Percentiles rank a stretch among this genome's conserved stretches.
These are phyloP conservation scores for Spongispora temasekensis DNA, from an alignment of 1,284 basidiomycete species.

Conservation along the genomic window DNA sequence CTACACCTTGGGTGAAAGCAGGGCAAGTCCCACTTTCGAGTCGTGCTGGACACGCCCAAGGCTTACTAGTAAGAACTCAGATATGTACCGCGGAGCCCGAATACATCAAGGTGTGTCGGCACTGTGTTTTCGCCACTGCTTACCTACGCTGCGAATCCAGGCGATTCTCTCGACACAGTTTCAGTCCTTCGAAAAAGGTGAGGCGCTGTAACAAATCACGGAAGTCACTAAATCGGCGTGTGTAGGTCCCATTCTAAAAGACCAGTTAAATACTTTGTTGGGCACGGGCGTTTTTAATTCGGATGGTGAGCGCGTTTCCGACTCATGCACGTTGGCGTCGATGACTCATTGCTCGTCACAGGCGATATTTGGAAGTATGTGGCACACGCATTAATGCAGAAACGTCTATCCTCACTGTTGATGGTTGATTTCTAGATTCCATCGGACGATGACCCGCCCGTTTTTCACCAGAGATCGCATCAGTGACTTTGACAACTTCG, in stretches of 20 bases:
- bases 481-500: conserved; percentile 56
- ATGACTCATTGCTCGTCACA: conserved; percentile 16
- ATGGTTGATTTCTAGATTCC: neutral
- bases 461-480: conserved; percentile 57
- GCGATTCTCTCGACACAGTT: conserved; percentile 42
- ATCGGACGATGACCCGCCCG: conserved; percentile 53
- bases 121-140: neutral
- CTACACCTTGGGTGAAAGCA: conserved; percentile 35
- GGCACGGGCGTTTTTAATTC: conserved; percentile 64
- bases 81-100: conserved; percentile 42
- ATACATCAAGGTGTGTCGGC: conserved; percentile 39
- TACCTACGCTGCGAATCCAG: conserved; percentile 19
- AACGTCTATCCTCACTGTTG: neutral
- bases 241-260: conserved; percentile 22
- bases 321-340: neutral
- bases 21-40: conserved; percentile 21
- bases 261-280: conserved; percentile 40
- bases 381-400: neutral
- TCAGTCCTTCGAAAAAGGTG: conserved; percentile 46
- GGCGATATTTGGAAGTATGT: conserved; percentile 55
- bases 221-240: too few species aligned
- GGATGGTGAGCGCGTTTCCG: conserved; percentile 43
- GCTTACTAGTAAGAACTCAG: conserved; percentile 7
- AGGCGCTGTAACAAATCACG: neutral
- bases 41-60: neutral